Percentiles rank a stretch among this genome's conserved stretches.
Conservation (phyloP, 2,329 filamentous ascomycete species). For the Botrytis hyacinthi region DNA sequence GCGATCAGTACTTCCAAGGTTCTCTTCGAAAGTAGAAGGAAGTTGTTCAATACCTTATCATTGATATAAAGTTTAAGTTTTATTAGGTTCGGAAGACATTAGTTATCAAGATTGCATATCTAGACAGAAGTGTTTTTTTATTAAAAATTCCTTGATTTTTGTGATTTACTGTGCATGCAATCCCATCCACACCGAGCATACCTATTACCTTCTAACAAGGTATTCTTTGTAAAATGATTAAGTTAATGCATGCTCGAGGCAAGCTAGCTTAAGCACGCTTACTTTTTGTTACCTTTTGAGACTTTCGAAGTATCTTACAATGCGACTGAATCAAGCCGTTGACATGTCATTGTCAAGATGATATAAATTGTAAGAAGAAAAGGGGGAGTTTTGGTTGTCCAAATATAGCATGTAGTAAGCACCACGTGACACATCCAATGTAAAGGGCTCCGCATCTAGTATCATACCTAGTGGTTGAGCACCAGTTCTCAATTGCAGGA, state of each 20-base stretch:
- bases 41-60: neutral
- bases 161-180: neutral
- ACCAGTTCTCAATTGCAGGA: slow-evolving; percentile 9
- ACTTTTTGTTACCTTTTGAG: neutral
- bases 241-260: neutral
- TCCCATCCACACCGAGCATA: neutral
- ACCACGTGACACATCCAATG: neutral
- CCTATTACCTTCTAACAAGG: neutral
- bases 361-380: neutral
- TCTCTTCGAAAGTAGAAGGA: neutral
- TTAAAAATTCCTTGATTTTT: neutral
- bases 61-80: neutral
- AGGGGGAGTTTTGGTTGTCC: neutral
- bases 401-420: neutral
- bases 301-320: neutral
- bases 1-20: neutral
- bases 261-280: neutral
- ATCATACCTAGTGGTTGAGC: neutral
- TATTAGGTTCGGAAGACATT: neutral
- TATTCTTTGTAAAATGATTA: neutral
- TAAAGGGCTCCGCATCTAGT: neutral
- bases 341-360: neutral
- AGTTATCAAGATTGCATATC: neutral
- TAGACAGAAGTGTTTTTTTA: neutral
- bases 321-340: neutral